A percentile compares a stretch with the other conserved stretches of the same genome.
Evolutionary conservation across 306 rosid species (phyloP).

Genomic region (Casuarina cunninghamiana): DNA sequence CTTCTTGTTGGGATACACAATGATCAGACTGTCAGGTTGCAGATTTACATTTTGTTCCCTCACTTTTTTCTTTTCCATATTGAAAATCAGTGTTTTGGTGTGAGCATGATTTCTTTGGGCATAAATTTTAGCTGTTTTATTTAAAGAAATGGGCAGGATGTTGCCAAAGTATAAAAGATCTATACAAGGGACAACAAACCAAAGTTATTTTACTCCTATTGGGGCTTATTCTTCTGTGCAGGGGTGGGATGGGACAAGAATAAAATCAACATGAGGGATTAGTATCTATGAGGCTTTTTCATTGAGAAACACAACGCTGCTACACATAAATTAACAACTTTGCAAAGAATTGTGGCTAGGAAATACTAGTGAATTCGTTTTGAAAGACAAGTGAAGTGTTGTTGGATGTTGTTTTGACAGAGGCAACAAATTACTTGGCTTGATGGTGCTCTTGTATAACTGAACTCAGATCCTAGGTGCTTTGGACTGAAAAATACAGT

Average conservation of each 20-base stretch:
- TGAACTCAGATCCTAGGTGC: not conserved
- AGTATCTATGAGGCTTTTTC: not conserved
- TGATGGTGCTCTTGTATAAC: not conserved
- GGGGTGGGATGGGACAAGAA: not conserved
- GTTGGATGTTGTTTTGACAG: not conserved
- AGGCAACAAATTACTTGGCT: not conserved
- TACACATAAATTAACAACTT: not conserved
- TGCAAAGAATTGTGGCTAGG: not conserved
- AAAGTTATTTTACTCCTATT: not conserved
- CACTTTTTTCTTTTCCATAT: slow-evolving; percentile 3
- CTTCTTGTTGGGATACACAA: slow-evolving; percentile 98
- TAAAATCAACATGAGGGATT: not conserved
- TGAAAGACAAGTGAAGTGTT: not conserved
- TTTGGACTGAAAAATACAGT: not conserved
- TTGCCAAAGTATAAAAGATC: not conserved
- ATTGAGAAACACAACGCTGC: not conserved
- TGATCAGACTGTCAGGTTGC: slow-evolving; percentile 85
- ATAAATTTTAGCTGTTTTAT: not conserved
- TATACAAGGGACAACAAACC: not conserved
- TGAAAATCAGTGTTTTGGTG: not conserved
- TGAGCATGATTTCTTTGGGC: not conserved
- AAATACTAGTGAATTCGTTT: not conserved
- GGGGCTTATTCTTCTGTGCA: too few species aligned
- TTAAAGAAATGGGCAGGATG: not conserved
- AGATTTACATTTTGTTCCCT: slow-evolving; percentile 20